Evolutionary conservation across 2,329 filamentous ascomycete genomes (phyloP).

Genomic region (Beauveria sp.): DNA sequence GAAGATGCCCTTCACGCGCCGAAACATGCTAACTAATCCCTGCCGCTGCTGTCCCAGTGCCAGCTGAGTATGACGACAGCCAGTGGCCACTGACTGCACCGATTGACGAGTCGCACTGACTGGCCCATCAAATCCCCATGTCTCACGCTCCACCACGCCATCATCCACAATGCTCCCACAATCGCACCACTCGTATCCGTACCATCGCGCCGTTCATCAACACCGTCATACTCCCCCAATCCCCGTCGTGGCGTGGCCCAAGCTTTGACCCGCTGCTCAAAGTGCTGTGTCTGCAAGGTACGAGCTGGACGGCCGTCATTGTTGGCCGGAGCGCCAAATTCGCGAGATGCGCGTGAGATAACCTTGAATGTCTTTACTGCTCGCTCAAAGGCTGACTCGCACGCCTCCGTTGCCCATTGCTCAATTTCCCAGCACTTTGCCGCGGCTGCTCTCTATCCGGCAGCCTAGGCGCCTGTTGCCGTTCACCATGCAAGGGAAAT

Average conservation of each 20-base stretch:
- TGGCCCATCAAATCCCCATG: background rate
- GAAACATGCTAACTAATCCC: background rate
- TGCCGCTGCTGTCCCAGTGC: background rate
- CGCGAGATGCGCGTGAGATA: background rate
- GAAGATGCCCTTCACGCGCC: background rate
- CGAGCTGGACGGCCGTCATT: background rate
- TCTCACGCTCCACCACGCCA: background rate
- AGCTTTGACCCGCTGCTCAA: background rate
- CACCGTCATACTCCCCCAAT: background rate
- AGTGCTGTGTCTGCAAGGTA: background rate
- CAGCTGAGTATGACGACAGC: conserved; percentile 7
- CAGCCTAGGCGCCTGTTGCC: background rate
- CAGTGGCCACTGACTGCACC: background rate
- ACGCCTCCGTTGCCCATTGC: background rate
- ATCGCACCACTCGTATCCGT: background rate
- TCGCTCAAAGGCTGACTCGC: too few relatives aligned
- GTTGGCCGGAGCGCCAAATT: background rate
- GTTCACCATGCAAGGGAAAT: background rate
- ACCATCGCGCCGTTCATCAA: background rate
- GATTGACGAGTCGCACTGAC: background rate
- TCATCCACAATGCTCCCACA: background rate
- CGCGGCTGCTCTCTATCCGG: background rate
- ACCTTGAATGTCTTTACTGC: background rate
- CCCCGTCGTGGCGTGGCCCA: background rate
- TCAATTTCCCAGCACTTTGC: background rate